Evolutionary conservation across 1,284 basidiomycete genomes (phyloP).

Genomic region (Malassezia pachydermatis): DNA sequence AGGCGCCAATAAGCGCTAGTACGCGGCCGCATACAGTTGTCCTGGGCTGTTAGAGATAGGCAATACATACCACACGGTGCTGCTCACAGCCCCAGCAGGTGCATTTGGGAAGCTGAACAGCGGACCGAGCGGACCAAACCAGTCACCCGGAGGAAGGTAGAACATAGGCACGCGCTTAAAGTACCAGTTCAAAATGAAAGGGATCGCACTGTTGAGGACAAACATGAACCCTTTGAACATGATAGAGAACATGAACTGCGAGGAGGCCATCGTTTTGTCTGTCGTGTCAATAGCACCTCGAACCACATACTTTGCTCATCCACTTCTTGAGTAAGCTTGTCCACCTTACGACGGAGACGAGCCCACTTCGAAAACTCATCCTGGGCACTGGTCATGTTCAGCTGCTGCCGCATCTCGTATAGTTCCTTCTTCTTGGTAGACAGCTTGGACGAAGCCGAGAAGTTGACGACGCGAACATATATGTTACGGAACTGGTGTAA

Average conservation of each 20-base stretch:
- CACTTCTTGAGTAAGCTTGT: constrained; percentile 85
- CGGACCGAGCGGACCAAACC: constrained; percentile 38
- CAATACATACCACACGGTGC: constrained; percentile 13
- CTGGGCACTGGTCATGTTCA: constrained; percentile 80
- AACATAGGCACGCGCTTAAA: constrained; percentile 43
- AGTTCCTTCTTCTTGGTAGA: constrained; percentile 27
- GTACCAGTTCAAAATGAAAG: constrained; percentile 40
- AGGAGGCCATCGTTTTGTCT: constrained; percentile 22
- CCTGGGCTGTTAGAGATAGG: not conserved
- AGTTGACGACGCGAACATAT: constrained; percentile 21
- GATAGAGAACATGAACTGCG: constrained; percentile 26
- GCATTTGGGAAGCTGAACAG: constrained; percentile 31
- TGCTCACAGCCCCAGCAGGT: constrained; percentile 25
- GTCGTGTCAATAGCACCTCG: not conserved
- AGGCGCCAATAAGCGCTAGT: constrained; percentile 13
- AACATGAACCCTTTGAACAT: constrained; percentile 36
- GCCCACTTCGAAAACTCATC: constrained; percentile 99
- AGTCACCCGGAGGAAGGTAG: constrained; percentile 36
- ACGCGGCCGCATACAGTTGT: constrained; percentile 18
- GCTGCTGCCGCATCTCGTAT: constrained; percentile 64
- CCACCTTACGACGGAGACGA: constrained; percentile 75
- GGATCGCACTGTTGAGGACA: constrained; percentile 32
- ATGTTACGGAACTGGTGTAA: constrained; percentile 12
- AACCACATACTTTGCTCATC: constrained; percentile 61
- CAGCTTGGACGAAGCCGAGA: constrained; percentile 20